These are phyloP conservation scores for Penicillium sp. DNA, from an alignment of 2,329 filamentous ascomycete genomes.

Conservation along the genomic window DNA sequence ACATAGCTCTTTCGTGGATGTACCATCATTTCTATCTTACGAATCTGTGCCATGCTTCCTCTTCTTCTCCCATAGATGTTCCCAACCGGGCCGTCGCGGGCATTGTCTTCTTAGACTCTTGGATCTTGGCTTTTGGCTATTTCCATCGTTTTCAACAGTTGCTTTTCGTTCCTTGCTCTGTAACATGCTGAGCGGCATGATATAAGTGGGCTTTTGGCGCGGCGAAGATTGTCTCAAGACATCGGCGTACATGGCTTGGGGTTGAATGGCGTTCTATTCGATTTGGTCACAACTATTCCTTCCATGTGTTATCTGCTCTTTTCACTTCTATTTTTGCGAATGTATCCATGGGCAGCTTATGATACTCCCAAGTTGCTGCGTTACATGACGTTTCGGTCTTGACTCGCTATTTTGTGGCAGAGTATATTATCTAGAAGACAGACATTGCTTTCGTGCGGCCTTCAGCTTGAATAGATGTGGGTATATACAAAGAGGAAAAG, in stretches of 20 bases:
- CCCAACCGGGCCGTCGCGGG: constrained; percentile 4
- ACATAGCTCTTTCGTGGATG: constrained; percentile 29
- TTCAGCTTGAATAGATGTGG: neutral
- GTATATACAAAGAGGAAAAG: constrained; percentile 5
- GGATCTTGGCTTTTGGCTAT: constrained; percentile 7
- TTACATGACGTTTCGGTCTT: too few relatives aligned
- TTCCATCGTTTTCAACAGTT: constrained; percentile 2
- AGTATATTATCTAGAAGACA: neutral
- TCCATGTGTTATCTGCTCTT: too few relatives aligned
- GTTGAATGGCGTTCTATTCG: too few relatives aligned
- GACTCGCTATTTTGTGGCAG: too few relatives aligned
- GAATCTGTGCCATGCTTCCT: constrained; percentile 11
- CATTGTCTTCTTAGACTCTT: constrained; percentile 19
- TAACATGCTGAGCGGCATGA: constrained; percentile 16
- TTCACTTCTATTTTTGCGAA: too few relatives aligned
- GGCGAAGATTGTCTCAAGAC: too few relatives aligned
- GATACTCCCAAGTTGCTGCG: neutral
- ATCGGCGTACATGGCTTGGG: too few relatives aligned
- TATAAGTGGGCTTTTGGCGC: constrained; percentile 7
- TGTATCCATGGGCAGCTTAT: neutral
- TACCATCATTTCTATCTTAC: constrained; percentile 28
- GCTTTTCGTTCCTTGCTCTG: constrained; percentile 7
- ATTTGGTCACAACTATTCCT: too few relatives aligned
- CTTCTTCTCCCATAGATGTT: constrained; percentile 8
- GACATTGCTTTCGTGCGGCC: neutral